Conservation (phyloP, 257 asterid genomes). For the Agastache rugosa region DNA sequence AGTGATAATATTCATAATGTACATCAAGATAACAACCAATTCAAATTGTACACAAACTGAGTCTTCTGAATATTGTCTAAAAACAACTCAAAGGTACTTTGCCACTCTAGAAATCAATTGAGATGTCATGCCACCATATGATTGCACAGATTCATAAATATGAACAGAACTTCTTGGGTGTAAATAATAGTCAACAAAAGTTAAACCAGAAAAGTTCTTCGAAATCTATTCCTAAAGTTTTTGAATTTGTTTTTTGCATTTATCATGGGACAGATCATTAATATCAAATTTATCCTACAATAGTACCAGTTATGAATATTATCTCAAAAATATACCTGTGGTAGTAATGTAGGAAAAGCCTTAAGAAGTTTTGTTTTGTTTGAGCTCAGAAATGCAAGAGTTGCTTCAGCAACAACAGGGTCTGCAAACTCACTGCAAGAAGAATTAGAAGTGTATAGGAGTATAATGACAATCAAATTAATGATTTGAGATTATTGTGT, state of each 20-base stretch:
- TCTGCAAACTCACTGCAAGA: constrained; percentile 95
- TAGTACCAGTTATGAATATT: constrained; percentile 15
- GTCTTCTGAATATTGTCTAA: not conserved
- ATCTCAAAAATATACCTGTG: constrained; percentile 66
- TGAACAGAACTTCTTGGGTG: not conserved
- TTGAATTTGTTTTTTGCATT: not conserved
- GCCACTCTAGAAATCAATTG: not conserved
- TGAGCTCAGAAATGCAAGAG: constrained; percentile 74
- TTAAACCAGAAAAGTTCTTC: constrained; percentile 2
- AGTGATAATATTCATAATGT: not conserved
- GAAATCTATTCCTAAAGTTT: not conserved
- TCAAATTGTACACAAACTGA: not conserved
- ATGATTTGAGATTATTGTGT: not conserved
- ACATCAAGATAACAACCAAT: constrained; percentile 8
- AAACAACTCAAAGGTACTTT: not conserved
- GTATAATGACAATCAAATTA: constrained; percentile 21
- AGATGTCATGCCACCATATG: constrained; percentile 1
- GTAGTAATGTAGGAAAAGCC: constrained; percentile 79
- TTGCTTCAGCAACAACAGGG: constrained; percentile 90
- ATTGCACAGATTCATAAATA: constrained; percentile 10
- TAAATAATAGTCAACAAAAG: not conserved
- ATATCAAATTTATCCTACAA: constrained; percentile 2
- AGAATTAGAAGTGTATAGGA: constrained; percentile 37
- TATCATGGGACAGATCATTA: not conserved
- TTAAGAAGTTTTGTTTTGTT: constrained; percentile 69